phyloP scores from a whole-genome alignment of 805 yeast species.

The Ogataea thermomethanolica region DNA sequence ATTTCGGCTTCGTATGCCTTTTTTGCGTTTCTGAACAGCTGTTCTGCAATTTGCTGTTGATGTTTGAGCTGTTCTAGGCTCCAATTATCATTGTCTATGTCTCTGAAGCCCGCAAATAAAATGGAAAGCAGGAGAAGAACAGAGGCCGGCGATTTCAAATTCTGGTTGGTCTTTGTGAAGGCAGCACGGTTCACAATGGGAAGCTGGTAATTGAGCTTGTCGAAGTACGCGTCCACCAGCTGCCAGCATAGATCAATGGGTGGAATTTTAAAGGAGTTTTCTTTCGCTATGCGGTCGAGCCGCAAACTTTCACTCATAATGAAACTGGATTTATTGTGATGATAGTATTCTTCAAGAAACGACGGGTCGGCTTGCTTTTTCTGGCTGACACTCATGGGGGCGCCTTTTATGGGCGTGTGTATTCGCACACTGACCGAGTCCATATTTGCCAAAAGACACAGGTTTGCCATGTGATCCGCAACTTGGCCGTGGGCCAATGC shows the following conservation, averaged over 20 bases:
- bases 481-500: no score
- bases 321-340: not conserved
- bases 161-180: constrained; percentile 54
- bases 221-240: constrained; percentile 56
- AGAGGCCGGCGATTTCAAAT: constrained; percentile 55
- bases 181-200: constrained; percentile 61
- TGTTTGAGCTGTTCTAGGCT: constrained; percentile 38
- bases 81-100: constrained; percentile 50
- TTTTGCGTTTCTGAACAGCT: constrained; percentile 38
- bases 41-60: constrained; percentile 40
- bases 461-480: not conserved
- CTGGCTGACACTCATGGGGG: not conserved
- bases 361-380: not conserved
- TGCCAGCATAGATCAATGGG: constrained; percentile 44
- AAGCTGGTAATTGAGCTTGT: constrained; percentile 59
- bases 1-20: constrained; percentile 28
- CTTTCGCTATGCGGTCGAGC: constrained; percentile 36
- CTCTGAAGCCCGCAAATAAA: constrained; percentile 62
- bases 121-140: constrained; percentile 59
- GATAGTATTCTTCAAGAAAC: constrained; percentile 1
- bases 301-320: constrained; percentile 28
- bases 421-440: not conserved
- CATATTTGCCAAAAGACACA: not conserved
- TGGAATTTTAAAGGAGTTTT: constrained; percentile 68
- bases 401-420: not conserved